Evolutionary conservation across 768 basidiomycete species (phyloP), one percentile per base, ranked within the genome.

Genomic region (Phaffia australis): DNA sequence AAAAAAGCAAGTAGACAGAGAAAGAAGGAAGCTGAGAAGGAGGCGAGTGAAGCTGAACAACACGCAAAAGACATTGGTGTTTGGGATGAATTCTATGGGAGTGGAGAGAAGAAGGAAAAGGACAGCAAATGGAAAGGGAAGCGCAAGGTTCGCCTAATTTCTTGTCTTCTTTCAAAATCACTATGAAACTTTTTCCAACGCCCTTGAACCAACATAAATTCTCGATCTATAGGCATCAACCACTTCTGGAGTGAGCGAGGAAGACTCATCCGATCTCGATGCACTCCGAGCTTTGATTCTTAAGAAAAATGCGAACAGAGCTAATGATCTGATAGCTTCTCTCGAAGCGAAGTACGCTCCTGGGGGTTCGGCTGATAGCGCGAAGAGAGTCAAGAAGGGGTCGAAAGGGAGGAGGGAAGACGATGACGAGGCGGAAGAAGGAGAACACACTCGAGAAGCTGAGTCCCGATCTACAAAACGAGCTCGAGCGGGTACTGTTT

Each of bases 51-150:
- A 71, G 92, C 92, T 3, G 92, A 79, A 75, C 80, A 82, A 23
- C 77, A 86, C 51, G 92, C 92, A 6, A 88, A 84, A 71, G 88
- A 89, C 69, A 77, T 97, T 19, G 92, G 91, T 2, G 87, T 95
- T 14, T 93, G 90, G 89, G 91, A 95, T 23, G 77, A 77, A 69
- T 77, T 78, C 21, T 69, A 64, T 49, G 67, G 67, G 29, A 57
- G n/a, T 18, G 67, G 67, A 19, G 60, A 69, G 56, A 30, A 47
- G 49, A 51, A 25, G 50, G 50, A 48, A 18, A 51, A 47, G 32
- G 60, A 55, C 35, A 47, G 8, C 50, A 35, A 48, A 58, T 21
- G 9, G 32, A 64, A 48, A 11, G 16, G 56, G 19, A 61, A 60
- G 58, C 27, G 27, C 32, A 61, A 63, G 55, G 48, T 42, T 42